A percentile compares a stretch with the other conserved stretches of the same genome.
Conservation (phyloP, 148 eudicot species). For the Fagopyrum esculentum region DNA sequence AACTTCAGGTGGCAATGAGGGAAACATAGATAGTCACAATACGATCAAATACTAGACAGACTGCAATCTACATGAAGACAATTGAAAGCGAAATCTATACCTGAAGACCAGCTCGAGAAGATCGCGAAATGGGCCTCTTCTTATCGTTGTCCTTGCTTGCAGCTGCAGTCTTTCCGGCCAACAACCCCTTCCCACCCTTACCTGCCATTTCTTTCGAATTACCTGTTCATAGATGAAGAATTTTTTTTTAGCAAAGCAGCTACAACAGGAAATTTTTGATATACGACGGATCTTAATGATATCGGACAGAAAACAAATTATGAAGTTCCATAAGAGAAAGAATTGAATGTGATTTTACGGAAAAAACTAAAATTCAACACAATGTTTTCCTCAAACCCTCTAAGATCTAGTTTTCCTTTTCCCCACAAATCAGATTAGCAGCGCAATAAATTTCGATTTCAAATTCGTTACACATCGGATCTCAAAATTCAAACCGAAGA, state of each 20-base stretch:
- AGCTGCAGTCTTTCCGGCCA: constrained; percentile 70
- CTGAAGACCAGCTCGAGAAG: constrained; percentile 93
- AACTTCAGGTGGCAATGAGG: background rate
- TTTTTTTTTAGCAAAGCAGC: background rate
- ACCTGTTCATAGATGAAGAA: background rate
- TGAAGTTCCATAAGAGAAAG: background rate
- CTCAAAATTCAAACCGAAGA: background rate
- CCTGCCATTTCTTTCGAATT: constrained; percentile 52
- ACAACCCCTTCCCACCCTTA: constrained; percentile 69
- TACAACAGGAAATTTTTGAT: background rate
- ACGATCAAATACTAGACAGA: background rate
- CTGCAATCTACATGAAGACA: background rate
- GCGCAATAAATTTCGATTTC: background rate
- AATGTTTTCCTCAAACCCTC: background rate
- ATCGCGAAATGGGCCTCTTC: constrained; percentile 69
- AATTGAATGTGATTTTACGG: background rate
- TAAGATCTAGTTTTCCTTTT: background rate
- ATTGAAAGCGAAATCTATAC: constrained; percentile 18
- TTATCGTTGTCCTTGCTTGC: constrained; percentile 64
- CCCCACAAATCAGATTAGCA: background rate
- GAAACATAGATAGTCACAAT: background rate
- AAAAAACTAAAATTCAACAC: background rate
- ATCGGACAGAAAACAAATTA: background rate
- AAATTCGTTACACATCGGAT: background rate
- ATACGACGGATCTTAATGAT: background rate